Evolutionary conservation across 495 filamentous ascomycete species (phyloP), one percentile per base, ranked within the genome.

Genomic region (Neurospora tetraspora): DNA sequence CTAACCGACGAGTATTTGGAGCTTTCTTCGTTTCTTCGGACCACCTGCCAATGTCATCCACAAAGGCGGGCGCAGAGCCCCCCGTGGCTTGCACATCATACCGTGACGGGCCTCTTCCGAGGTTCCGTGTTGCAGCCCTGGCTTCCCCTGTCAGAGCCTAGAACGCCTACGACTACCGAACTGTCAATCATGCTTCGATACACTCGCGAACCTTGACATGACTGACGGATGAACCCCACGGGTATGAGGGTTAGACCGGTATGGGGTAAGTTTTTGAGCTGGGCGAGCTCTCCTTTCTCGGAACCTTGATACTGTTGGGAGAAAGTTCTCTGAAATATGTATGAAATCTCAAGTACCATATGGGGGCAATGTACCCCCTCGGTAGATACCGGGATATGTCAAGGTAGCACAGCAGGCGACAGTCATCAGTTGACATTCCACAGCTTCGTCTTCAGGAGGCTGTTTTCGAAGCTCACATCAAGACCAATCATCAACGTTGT

Each of bases 71-170:
- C 31, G 31, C 31, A 34, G 31, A 34, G 31, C 31, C 31, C 71
- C 61, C 74, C 73, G 77, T 70, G 68, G 27, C 73, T 71, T 61
- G 72, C 61, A 68, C 34, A 72, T 79, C 61, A 70, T 42, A 77
- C 74, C 53, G 53, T 65, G 6, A 65, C 7, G 53, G 53, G 34
- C 42, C 36, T 36, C 70, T 71, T 71, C 73, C 38, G 42, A 31
- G 18, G 53, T 75, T 75, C 70, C 73, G 72, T 72, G 75, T 78
- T 70, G 70, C 75, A 75, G 68, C n/a, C 73, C 73, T 74, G 39
- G 37, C 71, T 23, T 74, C 53, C 27, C 53, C 53, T 65, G 53
- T 65, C 53, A 31, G 27, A 34, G 53, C 53, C 53, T 34, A 65
- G 53, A 61, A 59, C 47, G 11, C 5, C 10, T 27, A 59, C 10